Evolutionary conservation across 2,329 filamentous ascomycete species (phyloP).

Genomic region (Emmonsia crescens): DNA sequence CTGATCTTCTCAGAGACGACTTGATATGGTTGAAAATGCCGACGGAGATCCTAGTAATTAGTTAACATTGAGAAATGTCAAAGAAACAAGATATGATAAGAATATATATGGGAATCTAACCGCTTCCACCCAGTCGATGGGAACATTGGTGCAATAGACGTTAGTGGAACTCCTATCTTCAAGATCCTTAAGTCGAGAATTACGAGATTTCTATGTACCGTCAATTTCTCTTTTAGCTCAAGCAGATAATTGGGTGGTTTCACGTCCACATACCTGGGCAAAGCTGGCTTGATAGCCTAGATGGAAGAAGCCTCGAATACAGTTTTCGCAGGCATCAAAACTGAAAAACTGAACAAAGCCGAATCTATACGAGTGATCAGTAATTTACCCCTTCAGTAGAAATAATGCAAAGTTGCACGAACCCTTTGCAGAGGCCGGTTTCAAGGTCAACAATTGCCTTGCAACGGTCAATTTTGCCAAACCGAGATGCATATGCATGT

Average conservation of each 20-base stretch:
- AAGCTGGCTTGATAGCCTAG: slow-evolving; percentile 97
- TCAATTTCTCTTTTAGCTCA: slow-evolving; percentile 19
- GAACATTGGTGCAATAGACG: slow-evolving; percentile 94
- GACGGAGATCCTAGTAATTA: slow-evolving; percentile 57
- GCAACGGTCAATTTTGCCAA: slow-evolving; percentile 88
- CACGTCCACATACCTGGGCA: slow-evolving; percentile 56
- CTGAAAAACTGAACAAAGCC: slow-evolving; percentile 94
- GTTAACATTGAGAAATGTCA: slow-evolving; percentile 12
- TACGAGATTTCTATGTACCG: slow-evolving; percentile 72
- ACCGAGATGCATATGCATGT: slow-evolving; percentile 69
- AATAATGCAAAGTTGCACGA: slow-evolving; percentile 22
- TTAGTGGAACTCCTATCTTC: slow-evolving; percentile 86
- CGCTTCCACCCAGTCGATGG: slow-evolving; percentile 81
- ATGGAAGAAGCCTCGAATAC: slow-evolving; percentile 89
- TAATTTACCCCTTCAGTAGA: slow-evolving; percentile 9
- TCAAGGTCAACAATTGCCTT: slow-evolving; percentile 97
- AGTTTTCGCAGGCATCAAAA: slow-evolving; percentile 81
- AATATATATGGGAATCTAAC: slow-evolving; percentile 40
- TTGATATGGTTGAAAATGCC: slow-evolving; percentile 41
- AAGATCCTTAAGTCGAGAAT: slow-evolving; percentile 93
- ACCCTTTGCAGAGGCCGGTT: slow-evolving; percentile 95
- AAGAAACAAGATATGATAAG: slow-evolving; percentile 11
- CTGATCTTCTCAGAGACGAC: slow-evolving; percentile 93
- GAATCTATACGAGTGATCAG: slow-evolving; percentile 53
- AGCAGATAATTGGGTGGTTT: slow-evolving; percentile 9